Percentiles rank a stretch among this genome's conserved stretches.
phyloP scores from a whole-genome alignment of 805 yeast genomes.

The Starmerella etchellsii region DNA sequence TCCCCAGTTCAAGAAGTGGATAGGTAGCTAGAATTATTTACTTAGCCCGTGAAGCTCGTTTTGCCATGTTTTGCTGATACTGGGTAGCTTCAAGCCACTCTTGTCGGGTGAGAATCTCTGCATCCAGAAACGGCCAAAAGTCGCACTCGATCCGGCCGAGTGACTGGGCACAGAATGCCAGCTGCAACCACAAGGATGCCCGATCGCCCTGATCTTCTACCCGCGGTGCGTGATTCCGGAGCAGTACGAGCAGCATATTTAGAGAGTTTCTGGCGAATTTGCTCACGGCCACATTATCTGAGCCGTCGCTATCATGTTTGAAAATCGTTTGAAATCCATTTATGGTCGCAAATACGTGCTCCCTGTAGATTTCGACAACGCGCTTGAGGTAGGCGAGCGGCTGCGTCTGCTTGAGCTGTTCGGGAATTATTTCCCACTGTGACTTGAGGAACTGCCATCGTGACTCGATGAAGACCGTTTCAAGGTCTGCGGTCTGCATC shows the following conservation, averaged over 20 bases:
- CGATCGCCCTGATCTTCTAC: constrained; percentile 24
- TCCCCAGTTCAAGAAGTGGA: constrained; percentile 24
- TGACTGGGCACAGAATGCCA: constrained; percentile 81
- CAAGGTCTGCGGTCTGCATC: constrained; percentile 28
- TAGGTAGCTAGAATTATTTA: too few species aligned
- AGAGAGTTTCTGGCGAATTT: constrained; percentile 24
- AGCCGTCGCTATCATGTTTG: constrained; percentile 23
- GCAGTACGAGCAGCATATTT: constrained; percentile 17
- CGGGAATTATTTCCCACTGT: constrained; percentile 18
- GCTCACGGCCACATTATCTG: background rate
- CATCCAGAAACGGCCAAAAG: constrained; percentile 37
- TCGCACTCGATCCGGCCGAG: constrained; percentile 59
- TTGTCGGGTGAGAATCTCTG: constrained; percentile 23
- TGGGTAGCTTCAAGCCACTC: constrained; percentile 35
- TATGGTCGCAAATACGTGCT: constrained; percentile 62
- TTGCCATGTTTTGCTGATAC: constrained; percentile 32
- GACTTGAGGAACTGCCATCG: constrained; percentile 12
- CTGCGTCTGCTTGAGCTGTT: constrained; percentile 42
- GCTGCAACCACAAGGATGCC: constrained; percentile 48
- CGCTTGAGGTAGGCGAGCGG: constrained; percentile 58
- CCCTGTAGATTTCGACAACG: constrained; percentile 73
- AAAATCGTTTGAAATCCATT: constrained; percentile 55
- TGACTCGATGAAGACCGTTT: constrained; percentile 28
- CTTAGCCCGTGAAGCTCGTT: constrained; percentile 6
- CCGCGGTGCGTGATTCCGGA: constrained; percentile 21